Evolutionary conservation across 225 moss, liverwort and hornwort species (phyloP).

Genomic region (Lunularia cruciata): DNA sequence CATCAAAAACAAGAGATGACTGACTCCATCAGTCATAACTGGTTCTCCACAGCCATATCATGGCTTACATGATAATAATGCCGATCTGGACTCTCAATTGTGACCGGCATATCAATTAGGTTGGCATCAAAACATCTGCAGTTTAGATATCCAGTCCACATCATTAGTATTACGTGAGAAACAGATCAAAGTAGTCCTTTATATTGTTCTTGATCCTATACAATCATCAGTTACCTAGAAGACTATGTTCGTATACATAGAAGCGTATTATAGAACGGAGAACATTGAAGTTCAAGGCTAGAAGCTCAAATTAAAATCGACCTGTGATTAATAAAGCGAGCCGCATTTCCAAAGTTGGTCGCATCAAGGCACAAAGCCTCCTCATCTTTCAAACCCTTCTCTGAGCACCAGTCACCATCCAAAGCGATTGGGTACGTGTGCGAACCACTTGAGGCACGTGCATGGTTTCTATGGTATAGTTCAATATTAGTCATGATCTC

Average conservation of each 20-base stretch:
- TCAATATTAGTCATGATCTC: slow-evolving; percentile 78
- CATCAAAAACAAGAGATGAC: background rate
- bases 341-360: slow-evolving; percentile 66
- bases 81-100: slow-evolving; percentile 78
- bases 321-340: slow-evolving; percentile 92
- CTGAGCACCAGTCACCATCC: slow-evolving; percentile 84
- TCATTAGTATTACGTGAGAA: too few relatives aligned
- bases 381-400: slow-evolving; percentile 61
- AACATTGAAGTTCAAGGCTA: background rate
- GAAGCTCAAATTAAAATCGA: slow-evolving; percentile 5
- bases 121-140: slow-evolving; percentile 73
- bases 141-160: too few relatives aligned
- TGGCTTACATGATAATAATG: slow-evolving; percentile 94
- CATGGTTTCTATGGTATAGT: slow-evolving; percentile 55
- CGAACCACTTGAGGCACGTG: slow-evolving; percentile 14
- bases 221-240: too few relatives aligned
- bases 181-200: too few relatives aligned
- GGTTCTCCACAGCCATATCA: background rate
- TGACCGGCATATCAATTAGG: slow-evolving; percentile 75
- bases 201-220: too few relatives aligned
- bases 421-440: slow-evolving; percentile 64
- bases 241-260: background rate
- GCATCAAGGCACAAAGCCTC: slow-evolving; percentile 86
- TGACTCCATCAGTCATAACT: background rate
- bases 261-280: background rate